A percentile compares a stretch with the other conserved stretches of the same genome.
phyloP scores from a whole-genome alignment of 257 asterid genomes.

The Buddleja alternifolia region DNA sequence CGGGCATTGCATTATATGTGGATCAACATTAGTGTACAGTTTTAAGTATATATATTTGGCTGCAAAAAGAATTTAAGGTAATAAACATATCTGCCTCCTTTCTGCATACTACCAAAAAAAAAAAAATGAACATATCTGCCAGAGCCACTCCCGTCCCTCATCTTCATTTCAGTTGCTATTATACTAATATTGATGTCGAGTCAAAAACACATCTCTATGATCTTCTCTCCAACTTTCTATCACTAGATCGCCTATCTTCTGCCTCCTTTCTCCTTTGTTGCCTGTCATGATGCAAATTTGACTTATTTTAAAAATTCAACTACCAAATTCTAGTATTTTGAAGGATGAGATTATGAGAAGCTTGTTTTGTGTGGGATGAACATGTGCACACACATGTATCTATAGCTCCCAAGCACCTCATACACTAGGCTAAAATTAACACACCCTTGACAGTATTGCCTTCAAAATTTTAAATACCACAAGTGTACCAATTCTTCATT shows the following conservation, averaged over 20 bases:
- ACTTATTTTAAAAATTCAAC: slow-evolving; percentile 7
- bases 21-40: slow-evolving; percentile 16
- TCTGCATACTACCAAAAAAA: too few species aligned
- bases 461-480: too few species aligned
- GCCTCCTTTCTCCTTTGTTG: slow-evolving; percentile 65
- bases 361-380: neutral
- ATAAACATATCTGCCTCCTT: neutral
- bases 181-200: slow-evolving; percentile 9
- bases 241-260: slow-evolving; percentile 57
- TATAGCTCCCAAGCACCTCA: neutral
- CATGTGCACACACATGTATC: neutral
- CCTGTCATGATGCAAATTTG: slow-evolving; percentile 39
- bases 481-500: too few species aligned
- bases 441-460: neutral
- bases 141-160: slow-evolving; percentile 7
- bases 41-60: neutral
- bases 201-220: slow-evolving; percentile 29
- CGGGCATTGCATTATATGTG: slow-evolving; percentile 23
- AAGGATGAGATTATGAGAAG: too few species aligned
- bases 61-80: slow-evolving; percentile 6
- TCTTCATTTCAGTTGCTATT: slow-evolving; percentile 10
- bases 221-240: slow-evolving; percentile 53
- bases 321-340: neutral
- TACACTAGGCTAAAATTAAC: neutral
- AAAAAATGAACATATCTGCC: slow-evolving; percentile 1